phyloP scores from a whole-genome alignment of 257 asterid species.

The Capsicum pubescens region DNA sequence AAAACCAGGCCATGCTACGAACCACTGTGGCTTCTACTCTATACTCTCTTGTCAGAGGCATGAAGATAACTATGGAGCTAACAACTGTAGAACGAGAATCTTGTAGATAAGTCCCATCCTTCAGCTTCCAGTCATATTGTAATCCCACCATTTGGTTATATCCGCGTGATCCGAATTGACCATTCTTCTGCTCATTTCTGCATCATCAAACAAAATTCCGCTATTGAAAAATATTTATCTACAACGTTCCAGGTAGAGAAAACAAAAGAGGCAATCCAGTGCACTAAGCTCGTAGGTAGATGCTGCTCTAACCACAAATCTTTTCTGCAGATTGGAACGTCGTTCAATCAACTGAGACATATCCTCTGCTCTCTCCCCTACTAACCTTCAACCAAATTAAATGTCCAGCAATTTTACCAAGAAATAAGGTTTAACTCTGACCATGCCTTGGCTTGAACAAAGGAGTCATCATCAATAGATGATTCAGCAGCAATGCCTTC shows the following conservation, averaged over 20 bases:
- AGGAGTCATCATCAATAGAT: slow-evolving; percentile 38
- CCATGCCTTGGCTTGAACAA: slow-evolving; percentile 46
- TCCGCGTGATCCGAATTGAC: slow-evolving; percentile 51
- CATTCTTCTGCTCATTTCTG: slow-evolving; percentile 60
- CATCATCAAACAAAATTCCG: neutral
- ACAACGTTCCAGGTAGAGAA: neutral
- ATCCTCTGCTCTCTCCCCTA: slow-evolving; percentile 50
- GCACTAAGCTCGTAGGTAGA: slow-evolving; percentile 34
- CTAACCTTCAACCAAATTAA: slow-evolving; percentile 57
- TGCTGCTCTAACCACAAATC: slow-evolving; percentile 52
- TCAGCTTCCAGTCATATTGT: slow-evolving; percentile 53
- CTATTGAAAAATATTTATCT: neutral
- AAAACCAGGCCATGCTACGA: slow-evolving; percentile 67
- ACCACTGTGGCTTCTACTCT: slow-evolving; percentile 43
- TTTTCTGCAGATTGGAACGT: slow-evolving; percentile 44
- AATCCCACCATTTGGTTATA: slow-evolving; percentile 48
- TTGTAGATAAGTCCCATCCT: slow-evolving; percentile 51
- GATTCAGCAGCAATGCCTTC: slow-evolving; percentile 46
- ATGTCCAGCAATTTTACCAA: slow-evolving; percentile 42
- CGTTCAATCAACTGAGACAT: slow-evolving; percentile 43
- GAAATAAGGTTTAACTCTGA: slow-evolving; percentile 42
- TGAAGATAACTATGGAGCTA: slow-evolving; percentile 56
- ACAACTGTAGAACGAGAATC: slow-evolving; percentile 49
- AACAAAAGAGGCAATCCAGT: too few relatives aligned
- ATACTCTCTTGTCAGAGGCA: slow-evolving; percentile 48